These are phyloP conservation scores for Candida berthetii DNA, from an alignment of 805 yeast genomes.

Conservation along the genomic window DNA sequence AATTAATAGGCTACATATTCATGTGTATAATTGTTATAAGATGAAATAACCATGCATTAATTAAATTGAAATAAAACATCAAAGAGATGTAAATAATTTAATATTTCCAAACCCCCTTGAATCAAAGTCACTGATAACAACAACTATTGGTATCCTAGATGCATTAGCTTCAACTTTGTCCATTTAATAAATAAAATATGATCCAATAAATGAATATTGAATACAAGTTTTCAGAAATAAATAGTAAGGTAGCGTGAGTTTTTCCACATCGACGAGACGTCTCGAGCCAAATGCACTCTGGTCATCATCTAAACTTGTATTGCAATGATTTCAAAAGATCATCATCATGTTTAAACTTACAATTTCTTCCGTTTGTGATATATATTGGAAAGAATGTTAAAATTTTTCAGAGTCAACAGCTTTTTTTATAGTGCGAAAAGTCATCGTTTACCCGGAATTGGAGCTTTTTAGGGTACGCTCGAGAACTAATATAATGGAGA, in stretches of 20 bases:
- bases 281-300: slow-evolving; percentile 99
- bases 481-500: no score
- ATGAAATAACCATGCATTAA: no score
- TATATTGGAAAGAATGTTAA: not conserved
- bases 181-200: not conserved
- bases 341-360: not conserved
- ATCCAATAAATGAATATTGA: not conserved
- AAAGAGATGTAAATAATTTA: no score
- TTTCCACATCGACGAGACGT: slow-evolving; percentile 95
- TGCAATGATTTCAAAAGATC: no score
- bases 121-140: no score
- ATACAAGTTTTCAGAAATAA: slow-evolving; percentile 41
- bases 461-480: not conserved
- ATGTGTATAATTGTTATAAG: no score
- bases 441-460: not conserved
- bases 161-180: slow-evolving; percentile 1
- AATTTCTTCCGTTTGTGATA: no score
- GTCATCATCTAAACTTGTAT: slow-evolving; percentile 12
- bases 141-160: not conserved
- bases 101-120: no score
- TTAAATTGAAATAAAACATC: not conserved
- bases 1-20: no score
- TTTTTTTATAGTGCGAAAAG: no score
- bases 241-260: slow-evolving; percentile 93
- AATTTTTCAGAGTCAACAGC: not conserved